Percentiles rank a stretch among this genome's conserved stretches.
Conservation (phyloP, 2,329 filamentous ascomycete genomes). For the Fonsecaea pugnacius region DNA sequence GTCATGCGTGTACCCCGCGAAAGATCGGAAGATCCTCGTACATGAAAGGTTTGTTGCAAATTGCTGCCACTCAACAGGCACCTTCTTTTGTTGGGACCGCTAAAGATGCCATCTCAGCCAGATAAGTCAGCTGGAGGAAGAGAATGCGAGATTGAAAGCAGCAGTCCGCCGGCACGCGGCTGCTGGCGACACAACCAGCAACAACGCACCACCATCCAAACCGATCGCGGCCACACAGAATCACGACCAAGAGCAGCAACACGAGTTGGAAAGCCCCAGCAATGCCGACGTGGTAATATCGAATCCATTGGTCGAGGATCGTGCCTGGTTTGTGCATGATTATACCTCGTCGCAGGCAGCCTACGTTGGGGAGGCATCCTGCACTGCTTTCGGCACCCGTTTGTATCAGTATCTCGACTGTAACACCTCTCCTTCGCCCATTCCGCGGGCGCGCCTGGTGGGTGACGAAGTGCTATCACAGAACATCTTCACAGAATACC, state of each 20-base stretch:
- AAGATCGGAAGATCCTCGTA: background rate
- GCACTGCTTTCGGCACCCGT: background rate
- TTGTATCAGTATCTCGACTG: background rate
- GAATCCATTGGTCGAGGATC: background rate
- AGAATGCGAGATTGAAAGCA: background rate
- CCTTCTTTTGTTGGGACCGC: no score
- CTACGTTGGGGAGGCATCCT: background rate
- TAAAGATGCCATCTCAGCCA: background rate
- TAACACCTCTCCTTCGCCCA: background rate
- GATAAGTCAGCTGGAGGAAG: background rate
- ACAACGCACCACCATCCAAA: background rate
- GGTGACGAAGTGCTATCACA: background rate
- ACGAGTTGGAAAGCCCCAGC: background rate
- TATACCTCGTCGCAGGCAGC: background rate
- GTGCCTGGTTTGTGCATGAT: background rate
- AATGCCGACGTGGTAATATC: background rate
- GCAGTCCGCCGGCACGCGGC: background rate
- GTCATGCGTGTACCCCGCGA: background rate
- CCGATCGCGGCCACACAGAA: background rate
- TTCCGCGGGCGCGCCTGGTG: background rate
- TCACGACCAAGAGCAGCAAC: background rate
- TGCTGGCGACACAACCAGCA: background rate
- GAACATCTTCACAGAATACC: background rate
- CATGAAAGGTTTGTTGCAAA: background rate
- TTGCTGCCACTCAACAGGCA: no score